Conservation (phyloP, 2,329 filamentous ascomycete genomes). For the Juglanconis juglandina region DNA sequence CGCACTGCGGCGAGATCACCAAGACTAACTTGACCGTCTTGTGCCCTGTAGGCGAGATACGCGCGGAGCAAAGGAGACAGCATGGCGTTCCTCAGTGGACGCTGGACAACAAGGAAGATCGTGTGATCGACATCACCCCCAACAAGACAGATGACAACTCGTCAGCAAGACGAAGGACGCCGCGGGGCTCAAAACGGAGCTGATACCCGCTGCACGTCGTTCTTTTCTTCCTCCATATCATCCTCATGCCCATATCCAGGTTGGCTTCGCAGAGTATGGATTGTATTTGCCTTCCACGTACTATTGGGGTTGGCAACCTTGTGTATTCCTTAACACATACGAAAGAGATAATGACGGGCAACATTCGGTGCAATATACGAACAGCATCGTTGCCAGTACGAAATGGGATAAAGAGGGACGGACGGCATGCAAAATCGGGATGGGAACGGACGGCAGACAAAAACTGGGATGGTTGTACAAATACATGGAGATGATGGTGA, state of each 20-base stretch:
- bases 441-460: too few species aligned
- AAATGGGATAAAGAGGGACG: too few species aligned
- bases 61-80: conserved; percentile 13
- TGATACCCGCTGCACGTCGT: not conserved
- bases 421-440: too few species aligned
- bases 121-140: conserved; percentile 9
- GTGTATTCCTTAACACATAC: not conserved
- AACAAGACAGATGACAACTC: not conserved
- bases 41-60: conserved; percentile 7
- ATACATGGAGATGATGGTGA: not conserved
- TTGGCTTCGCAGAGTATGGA: not conserved
- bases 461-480: not conserved
- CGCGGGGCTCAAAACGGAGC: not conserved
- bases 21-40: too few species aligned
- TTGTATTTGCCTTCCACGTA: not conserved
- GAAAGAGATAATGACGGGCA: not conserved
- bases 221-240: not conserved
- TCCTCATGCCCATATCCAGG: not conserved
- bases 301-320: too few species aligned
- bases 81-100: conserved; percentile 13
- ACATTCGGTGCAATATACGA: too few species aligned
- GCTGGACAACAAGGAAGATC: conserved; percentile 12
- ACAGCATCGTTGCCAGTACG: too few species aligned
- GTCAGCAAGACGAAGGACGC: not conserved
- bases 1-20: too few species aligned